Conservation (phyloP, 2,329 filamentous ascomycete species). For the Monosporascus sp. region DNA sequence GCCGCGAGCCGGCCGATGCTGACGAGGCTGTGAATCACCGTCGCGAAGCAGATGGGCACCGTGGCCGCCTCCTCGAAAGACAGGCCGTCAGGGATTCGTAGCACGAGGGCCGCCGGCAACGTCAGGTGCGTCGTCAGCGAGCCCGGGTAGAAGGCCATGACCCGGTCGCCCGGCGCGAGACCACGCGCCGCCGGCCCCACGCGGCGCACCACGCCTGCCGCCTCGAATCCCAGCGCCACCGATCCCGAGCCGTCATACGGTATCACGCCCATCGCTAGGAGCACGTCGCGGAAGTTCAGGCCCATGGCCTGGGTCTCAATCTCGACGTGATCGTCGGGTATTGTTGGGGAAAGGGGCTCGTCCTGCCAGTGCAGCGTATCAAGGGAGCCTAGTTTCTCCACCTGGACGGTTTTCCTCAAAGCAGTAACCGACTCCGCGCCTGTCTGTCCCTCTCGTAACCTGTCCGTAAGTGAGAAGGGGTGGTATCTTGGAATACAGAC, state of each 20-base stretch:
- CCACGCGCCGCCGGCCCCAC: constrained; percentile 9
- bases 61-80: constrained; percentile 11
- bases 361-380: constrained; percentile 13
- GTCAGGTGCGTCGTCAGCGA: constrained; percentile 7
- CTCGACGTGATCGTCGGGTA: constrained; percentile 8
- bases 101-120: constrained; percentile 7
- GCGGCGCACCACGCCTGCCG: constrained; percentile 6
- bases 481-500: constrained; percentile 23
- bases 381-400: constrained; percentile 12
- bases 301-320: constrained; percentile 12
- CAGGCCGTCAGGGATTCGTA: constrained; percentile 11
- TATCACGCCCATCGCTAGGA: constrained; percentile 10
- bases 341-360: constrained; percentile 2
- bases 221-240: constrained; percentile 11
- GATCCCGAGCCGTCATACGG: constrained; percentile 14
- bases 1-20: constrained; percentile 9
- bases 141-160: constrained; percentile 11
- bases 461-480: constrained; percentile 16
- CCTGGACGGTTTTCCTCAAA: constrained; percentile 8
- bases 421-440: constrained; percentile 1
- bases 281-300: constrained; percentile 15
- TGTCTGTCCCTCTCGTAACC: constrained; percentile 5
- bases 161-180: constrained; percentile 9
- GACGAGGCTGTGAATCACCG: constrained; percentile 12
- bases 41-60: constrained; percentile 12